A percentile compares a stretch with the other conserved stretches of the same genome.
Evolutionary conservation across 169 alveolate species (phyloP).

Genomic region (Plasmodium sp.): DNA sequence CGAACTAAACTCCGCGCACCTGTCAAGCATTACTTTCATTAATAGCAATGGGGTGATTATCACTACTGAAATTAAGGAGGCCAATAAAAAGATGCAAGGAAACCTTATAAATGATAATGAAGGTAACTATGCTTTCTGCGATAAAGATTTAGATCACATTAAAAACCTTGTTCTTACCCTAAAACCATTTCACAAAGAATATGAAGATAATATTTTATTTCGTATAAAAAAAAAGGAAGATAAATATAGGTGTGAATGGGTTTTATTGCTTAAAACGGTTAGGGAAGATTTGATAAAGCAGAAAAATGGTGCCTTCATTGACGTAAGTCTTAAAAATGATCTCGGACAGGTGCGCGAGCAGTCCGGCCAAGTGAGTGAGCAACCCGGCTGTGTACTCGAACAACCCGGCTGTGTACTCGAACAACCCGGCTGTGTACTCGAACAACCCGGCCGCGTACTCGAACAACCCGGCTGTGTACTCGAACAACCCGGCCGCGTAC

Average conservation of each 20-base stretch:
- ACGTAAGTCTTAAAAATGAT: constrained; percentile 6
- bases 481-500: background rate
- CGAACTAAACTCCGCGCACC: constrained; percentile 4
- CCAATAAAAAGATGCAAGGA: constrained; percentile 4
- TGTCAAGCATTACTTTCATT: constrained; percentile 51
- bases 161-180: constrained; percentile 41
- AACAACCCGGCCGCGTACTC: background rate
- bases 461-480: background rate
- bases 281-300: constrained; percentile 2
- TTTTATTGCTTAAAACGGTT: constrained; percentile 35
- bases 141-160: constrained; percentile 40
- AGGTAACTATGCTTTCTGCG: constrained; percentile 37
- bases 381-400: background rate
- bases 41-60: constrained; percentile 59
- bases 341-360: background rate
- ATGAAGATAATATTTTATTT: constrained; percentile 31
- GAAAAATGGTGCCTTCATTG: background rate
- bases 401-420: background rate
- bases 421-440: background rate
- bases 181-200: constrained; percentile 57
- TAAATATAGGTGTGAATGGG: constrained; percentile 63
- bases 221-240: constrained; percentile 40
- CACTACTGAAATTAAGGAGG: constrained; percentile 46
- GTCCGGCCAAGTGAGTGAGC: background rate
- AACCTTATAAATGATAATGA: background rate